Percentiles rank a stretch among this genome's conserved stretches.
These are phyloP conservation scores for Colletotrichum sp. DNA, from an alignment of 2,329 filamentous ascomycete genomes.

Conservation along the genomic window DNA sequence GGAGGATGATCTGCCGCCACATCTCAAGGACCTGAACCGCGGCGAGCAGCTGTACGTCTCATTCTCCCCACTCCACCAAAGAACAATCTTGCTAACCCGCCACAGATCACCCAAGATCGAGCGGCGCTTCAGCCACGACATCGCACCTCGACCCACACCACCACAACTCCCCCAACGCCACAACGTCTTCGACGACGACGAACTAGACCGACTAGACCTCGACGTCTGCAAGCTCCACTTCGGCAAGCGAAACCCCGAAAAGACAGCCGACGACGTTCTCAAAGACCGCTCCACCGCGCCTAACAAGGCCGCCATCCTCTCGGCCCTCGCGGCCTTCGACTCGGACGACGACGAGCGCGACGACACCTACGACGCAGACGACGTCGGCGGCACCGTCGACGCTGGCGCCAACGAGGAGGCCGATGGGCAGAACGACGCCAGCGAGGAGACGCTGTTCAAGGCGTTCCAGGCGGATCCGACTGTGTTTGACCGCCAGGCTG, in stretches of 20 bases:
- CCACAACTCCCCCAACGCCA: constrained; percentile 61
- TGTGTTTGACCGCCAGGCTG: constrained; percentile 74
- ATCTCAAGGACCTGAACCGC: constrained; percentile 69
- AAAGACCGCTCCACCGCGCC: constrained; percentile 68
- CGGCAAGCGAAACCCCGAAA: constrained; percentile 69
- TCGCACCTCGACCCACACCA: constrained; percentile 67
- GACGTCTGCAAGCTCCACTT: constrained; percentile 75
- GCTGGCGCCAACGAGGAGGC: constrained; percentile 62
- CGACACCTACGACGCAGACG: constrained; percentile 92
- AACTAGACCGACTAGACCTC: constrained; percentile 74
- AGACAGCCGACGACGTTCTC: constrained; percentile 76
- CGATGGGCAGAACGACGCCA: constrained; percentile 52
- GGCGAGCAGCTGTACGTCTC: constrained; percentile 64
- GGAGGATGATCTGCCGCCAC: constrained; percentile 74
- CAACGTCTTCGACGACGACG: constrained; percentile 83
- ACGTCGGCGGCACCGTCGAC: constrained; percentile 90
- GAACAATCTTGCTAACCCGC: constrained; percentile 20
- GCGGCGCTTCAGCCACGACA: constrained; percentile 32
- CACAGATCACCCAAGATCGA: constrained; percentile 22
- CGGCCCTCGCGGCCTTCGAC: constrained; percentile 88
- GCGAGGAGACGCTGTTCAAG: constrained; percentile 76
- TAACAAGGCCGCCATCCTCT: constrained; percentile 85
- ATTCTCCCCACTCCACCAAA: neutral
- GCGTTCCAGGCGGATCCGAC: constrained; percentile 70
- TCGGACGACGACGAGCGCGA: constrained; percentile 95